Base-by-base conservation (phyloP, 176 grass and related monocot genomes). In the Lolium perenne region DNA sequence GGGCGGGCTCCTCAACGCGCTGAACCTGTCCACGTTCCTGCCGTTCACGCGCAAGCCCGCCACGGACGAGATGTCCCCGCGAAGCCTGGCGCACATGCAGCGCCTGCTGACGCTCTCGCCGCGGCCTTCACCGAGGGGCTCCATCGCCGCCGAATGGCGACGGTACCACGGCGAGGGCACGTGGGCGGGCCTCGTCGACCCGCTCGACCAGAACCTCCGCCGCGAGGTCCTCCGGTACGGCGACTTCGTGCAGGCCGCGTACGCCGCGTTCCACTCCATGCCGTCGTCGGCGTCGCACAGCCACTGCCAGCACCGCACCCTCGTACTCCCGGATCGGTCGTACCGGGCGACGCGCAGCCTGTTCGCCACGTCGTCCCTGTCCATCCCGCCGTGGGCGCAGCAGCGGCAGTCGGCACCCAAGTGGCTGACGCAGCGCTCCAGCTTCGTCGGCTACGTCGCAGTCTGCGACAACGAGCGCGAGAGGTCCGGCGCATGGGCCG, bases 211-310 rank as follows among this genome's bases (percentile, higher is more conserved):
- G 13, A 66, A 95, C 85, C 90, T 95, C 16, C 94, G 94, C 55
- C 94, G 94, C 41, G 94, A 95, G 83, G 81, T 95, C 65, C 64
- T 95, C 84, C 88, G 91, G 16, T 93, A 91, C 25, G 94, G 94
- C 12, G 94, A 95, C 62, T 81, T 93, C 71, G 91, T 95, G 73
- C 91, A 93, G 79, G 81, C 88, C 16, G 88, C 91, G 13, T 95
- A 91, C 84, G 66, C 67, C 16, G 77, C 94, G 26, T 95, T 91
- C 87, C 90, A 80, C 83, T 94, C 92, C 22, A 85, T 88, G 70
- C 89, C 89, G 17, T 17, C 83, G 83, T 9, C 71, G 15, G 15
- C 69, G 13, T 65, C 82, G 48, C 35, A 57, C 40, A 41, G 50
- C 18, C 46, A 23, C 38, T 41, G 77, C 4, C 77, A 81, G 20